These are phyloP conservation scores for Nepenthes mirabilis DNA, from an alignment of 148 eudicot species.

Conservation along the genomic window DNA sequence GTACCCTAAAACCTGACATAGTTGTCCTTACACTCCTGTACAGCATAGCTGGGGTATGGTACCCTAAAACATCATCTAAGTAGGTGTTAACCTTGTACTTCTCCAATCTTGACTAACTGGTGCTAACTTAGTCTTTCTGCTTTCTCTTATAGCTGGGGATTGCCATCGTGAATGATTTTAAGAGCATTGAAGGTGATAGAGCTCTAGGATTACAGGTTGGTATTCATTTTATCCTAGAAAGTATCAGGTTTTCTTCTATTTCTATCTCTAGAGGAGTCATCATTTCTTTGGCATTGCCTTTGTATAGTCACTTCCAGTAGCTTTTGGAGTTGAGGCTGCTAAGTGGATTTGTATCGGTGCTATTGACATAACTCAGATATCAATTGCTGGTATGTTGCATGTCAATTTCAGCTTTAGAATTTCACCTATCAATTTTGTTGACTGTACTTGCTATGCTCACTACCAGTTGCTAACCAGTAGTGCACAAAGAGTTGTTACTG, in stretches of 20 bases:
- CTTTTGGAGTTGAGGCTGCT: slow-evolving; percentile 83
- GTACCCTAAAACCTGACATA: slow-evolving; percentile 83
- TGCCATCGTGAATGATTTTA: slow-evolving; percentile 93
- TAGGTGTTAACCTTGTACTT: background rate
- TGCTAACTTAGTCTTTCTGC: slow-evolving; percentile 3
- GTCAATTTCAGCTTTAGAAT: background rate
- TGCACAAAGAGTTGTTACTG: background rate
- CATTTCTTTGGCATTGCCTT: background rate
- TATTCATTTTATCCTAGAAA: background rate
- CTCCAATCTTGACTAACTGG: background rate
- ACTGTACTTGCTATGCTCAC: background rate
- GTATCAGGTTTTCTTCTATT: background rate
- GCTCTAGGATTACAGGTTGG: slow-evolving; percentile 86
- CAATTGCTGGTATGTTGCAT: slow-evolving; percentile 57
- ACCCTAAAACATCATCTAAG: background rate
- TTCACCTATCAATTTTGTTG: background rate
- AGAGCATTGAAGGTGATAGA: slow-evolving; percentile 94
- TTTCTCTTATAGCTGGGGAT: slow-evolving; percentile 59
- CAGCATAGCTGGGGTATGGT: slow-evolving; percentile 87
- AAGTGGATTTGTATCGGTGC: slow-evolving; percentile 96
- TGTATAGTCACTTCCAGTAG: slow-evolving; percentile 89
- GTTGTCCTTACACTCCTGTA: slow-evolving; percentile 83
- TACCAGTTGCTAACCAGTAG: background rate
- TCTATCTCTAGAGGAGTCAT: background rate
- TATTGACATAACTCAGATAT: slow-evolving; percentile 82